Base-by-base conservation (phyloP, 2,329 filamentous ascomycete genomes). In the Simplicillium aogashimaense region DNA sequence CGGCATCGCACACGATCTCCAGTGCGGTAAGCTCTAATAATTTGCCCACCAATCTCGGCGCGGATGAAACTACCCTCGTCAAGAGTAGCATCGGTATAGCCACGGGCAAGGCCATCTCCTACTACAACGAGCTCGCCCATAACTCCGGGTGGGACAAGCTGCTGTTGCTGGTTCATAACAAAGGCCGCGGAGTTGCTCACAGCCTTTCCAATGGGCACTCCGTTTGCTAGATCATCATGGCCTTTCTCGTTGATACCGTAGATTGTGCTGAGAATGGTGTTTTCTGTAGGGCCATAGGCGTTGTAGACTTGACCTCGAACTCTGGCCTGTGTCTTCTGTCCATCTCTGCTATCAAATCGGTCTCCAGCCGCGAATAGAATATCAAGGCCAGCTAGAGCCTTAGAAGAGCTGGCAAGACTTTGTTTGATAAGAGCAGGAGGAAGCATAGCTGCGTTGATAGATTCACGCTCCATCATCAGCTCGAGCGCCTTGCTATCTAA, bases 1-100 rank as follows among this genome's bases (percentile, higher is more conserved):
- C 51, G 39, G 29, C 42, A 50, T 1, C 55, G 50, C 10, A 45
- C 29, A 30, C n/a, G n/a, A n/a, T 30, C 29, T 30, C 29, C 29
- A 9, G 29, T 30, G 9, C 29, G 29, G 29, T 30, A 30, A n/a
- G 9, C 9, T 30, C 29, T 30, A 9, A 30, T 30, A 30, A 9
- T n/a, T 9, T 30, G 9, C 29, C 29, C 9, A 9, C n/a, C 9
- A n/a, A 30, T 30, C 9, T n/a, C n/a, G n/a, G n/a, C n/a, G n/a
- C n/a, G n/a, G n/a, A n/a, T n/a, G n/a, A n/a, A n/a, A n/a, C n/a
- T n/a, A n/a, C n/a, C n/a, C n/a, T n/a, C n/a, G n/a, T n/a, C n/a
- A n/a, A 30, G n/a, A n/a, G 29, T n/a, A 30, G 29, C 29, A 30
- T 30, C n/a, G 9, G 29, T 30, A n/a, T 30, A 30, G 9, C 29